Evolutionary conservation across 805 yeast genomes (phyloP), one percentile per base, ranked within the genome.

Genomic region (Candida fluviatilis): DNA sequence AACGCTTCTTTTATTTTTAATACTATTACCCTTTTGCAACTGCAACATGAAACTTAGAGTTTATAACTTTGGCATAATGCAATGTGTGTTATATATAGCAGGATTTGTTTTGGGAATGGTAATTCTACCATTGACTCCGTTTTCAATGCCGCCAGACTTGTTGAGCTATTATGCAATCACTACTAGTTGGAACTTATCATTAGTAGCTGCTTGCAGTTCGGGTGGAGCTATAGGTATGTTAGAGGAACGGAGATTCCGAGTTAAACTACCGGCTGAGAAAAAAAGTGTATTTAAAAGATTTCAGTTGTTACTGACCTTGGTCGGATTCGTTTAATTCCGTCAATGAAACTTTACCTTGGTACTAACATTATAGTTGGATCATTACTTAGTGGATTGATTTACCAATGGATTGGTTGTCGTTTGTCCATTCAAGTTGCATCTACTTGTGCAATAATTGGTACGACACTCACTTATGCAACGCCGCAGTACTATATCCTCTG

Each of bases 181-280:
- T 16, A 23, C 27, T 13, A 33, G n/a, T 11, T 21, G 35, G 35
- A 33, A 33, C 13, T n/a, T 19, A 19, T 23, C 27, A 5, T 14
- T 33, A 16, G 24, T 33, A 19, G 16, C 16, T 21, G 17, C 19
- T 21, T 51, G 59, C 30, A 54, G 49, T 35, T 47, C 61, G 3
- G 47, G 63, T n/a, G 71, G 71, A 2, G 67, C 69, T n/a, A 56
- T 61, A 6, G 46, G 62, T 57, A 51, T 21, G 47, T 60, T 21
- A 10, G 24, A 21, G 6, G 10, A 21, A 6, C 10, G 24, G 24
- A 21, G 24, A 21, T 21, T n/a, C n/a, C n/a, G n/a, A n/a, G n/a
- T n/a, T n/a, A n/a, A n/a, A n/a, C n/a, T n/a, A n/a, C n/a, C n/a
- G n/a, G n/a, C n/a, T n/a, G n/a, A n/a, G n/a, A n/a, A n/a, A n/a